Evolutionary conservation across 2,329 filamentous ascomycete genomes (phyloP).

Genomic region (Aspergillus sergii): DNA sequence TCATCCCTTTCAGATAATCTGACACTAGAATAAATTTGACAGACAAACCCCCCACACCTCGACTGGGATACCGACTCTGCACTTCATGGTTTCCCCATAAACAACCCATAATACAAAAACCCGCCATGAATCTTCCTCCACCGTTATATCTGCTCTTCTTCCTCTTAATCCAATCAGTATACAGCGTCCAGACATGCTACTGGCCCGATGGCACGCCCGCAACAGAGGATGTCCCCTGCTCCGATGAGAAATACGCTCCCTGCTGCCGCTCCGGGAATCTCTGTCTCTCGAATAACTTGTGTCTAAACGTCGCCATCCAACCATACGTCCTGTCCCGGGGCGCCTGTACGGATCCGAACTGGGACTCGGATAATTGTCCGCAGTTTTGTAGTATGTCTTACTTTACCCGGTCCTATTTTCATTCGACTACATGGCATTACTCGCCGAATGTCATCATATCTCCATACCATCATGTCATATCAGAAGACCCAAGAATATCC

Average conservation of each 20-base stretch:
- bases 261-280: neutral
- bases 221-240: neutral
- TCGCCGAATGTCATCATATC: too few species aligned
- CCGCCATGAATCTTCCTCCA: neutral
- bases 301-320: slow-evolving; percentile 1
- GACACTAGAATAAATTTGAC: neutral
- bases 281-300: slow-evolving; percentile 1
- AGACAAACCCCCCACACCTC: neutral
- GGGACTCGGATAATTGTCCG: neutral
- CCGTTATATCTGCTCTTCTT: neutral
- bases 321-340: neutral
- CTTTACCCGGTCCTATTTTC: too few species aligned
- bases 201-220: neutral
- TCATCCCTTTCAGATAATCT: neutral
- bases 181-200: neutral
- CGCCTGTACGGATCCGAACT: neutral
- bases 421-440: too few species aligned
- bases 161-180: neutral
- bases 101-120: neutral
- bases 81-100: neutral
- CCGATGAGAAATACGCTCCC: neutral
- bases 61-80: neutral
- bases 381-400: neutral
- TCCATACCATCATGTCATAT: too few species aligned
- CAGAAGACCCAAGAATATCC: too few species aligned